Base-by-base conservation (phyloP, 768 basidiomycete species). In the Termitomyces sp. region DNA sequence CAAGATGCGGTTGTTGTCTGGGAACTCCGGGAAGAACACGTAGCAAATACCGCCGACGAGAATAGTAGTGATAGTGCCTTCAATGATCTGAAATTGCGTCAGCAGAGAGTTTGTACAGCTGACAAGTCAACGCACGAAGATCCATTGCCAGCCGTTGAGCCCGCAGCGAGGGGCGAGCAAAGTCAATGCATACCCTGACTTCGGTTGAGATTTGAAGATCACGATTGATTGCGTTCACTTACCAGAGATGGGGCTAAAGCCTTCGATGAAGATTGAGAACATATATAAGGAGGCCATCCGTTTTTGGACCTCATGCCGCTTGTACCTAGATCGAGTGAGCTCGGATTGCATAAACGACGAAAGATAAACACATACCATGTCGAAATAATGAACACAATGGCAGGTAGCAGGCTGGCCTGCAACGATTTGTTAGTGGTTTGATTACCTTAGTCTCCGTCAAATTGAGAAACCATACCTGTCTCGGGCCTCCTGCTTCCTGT, bases 221-320 rank as follows among this genome's bases (percentile, higher is more conserved):
- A 23, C 0, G 10, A 38, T 4, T 1, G 20, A 35, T 4, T 26
- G 14, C 6, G 18, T 13, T 38, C 35, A 54, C 63, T 18, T 55
- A 64, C 63, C 65, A 40, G 72, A 61, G 33, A 70, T 65, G 4
- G 69, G 56, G 33, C 66, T 66, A 62, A 71, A 72, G 13, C 71
- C 71, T 23, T 69, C 69, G 7, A 72, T 53, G 41, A 68, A 58
- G 20, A 75, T 68, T 6, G 73, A 72, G 38, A 64, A 68, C 38
- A 72, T 63, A 50, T 74, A 72, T 61, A 75, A 72, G n/a, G 65
- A 62, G 9, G 72, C 71, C 12, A 75, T 65, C 10, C 70, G 72
- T 46, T 74, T 77, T 58, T 79, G 76, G 3, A 78, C 76, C 65
- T 79, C 78, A 56, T 75, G 70, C 5, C 77, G 73, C 35, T 71